These are phyloP conservation scores for Vanrija sp. DNA, from an alignment of 1,284 basidiomycete genomes.

Conservation along the genomic window DNA sequence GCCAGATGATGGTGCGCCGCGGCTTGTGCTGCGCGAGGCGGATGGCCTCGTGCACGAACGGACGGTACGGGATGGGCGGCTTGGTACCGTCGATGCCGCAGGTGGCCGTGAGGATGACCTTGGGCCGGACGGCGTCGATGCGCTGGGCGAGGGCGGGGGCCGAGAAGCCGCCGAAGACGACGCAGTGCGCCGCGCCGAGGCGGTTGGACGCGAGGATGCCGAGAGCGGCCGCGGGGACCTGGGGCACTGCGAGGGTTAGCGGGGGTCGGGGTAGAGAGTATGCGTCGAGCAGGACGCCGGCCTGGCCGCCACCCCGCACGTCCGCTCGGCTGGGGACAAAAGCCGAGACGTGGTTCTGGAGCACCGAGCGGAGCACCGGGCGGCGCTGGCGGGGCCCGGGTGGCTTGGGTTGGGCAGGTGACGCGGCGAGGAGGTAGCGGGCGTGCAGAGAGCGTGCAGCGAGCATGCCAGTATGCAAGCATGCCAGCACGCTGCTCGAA, in stretches of 20 bases:
- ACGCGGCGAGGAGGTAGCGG: too few relatives aligned
- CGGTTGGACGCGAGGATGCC: slow-evolving; percentile 86
- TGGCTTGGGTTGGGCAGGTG: too few relatives aligned
- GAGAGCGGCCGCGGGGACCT: slow-evolving; percentile 55
- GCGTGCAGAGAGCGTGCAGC: too few relatives aligned
- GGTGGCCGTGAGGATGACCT: slow-evolving; percentile 85
- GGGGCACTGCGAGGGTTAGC: slow-evolving; percentile 37
- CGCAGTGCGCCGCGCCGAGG: slow-evolving; percentile 92
- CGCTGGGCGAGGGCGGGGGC: slow-evolving; percentile 89
- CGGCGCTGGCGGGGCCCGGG: too few relatives aligned
- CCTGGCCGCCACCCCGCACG: too few relatives aligned
- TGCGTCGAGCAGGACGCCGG: too few relatives aligned
- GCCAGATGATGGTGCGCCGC: slow-evolving; percentile 84
- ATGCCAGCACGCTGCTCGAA: too few relatives aligned
- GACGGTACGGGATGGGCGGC: slow-evolving; percentile 14
- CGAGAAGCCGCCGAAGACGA: slow-evolving; percentile 95
- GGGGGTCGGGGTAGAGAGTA: too few relatives aligned
- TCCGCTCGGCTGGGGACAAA: too few relatives aligned
- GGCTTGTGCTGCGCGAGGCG: slow-evolving; percentile 10
- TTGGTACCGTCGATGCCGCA: slow-evolving; percentile 28
- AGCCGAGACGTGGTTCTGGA: too few relatives aligned
- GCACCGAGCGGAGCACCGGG: too few relatives aligned
- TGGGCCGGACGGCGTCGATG: slow-evolving; percentile 75
- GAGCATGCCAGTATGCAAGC: too few relatives aligned
- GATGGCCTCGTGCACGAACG: slow-evolving; percentile 11